A percentile compares a stretch with the other conserved stretches of the same genome.
phyloP scores from a whole-genome alignment of 345 rosid species.

The Linum usitatissimum region DNA sequence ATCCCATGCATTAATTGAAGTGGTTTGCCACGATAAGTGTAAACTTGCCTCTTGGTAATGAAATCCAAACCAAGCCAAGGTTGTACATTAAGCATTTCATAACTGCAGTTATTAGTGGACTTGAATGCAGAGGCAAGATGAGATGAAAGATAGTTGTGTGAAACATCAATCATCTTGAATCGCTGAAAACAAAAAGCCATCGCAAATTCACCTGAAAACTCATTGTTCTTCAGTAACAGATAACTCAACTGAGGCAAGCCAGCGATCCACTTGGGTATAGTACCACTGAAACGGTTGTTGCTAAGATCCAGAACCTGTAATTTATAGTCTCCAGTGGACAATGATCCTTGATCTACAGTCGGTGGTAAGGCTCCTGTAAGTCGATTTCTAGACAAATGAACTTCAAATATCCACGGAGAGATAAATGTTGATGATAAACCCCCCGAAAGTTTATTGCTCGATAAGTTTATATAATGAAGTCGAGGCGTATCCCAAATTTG shows the following conservation, averaged over 20 bases:
- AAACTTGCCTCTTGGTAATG: background rate
- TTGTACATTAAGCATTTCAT: no score
- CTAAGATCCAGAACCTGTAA: conserved; percentile 4
- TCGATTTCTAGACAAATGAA: conserved; percentile 6
- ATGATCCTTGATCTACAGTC: background rate
- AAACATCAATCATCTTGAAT: background rate
- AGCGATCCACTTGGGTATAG: conserved; percentile 16
- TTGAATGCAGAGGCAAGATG: background rate
- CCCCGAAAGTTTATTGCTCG: conserved; percentile 6
- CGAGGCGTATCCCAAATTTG: fast-evolving
- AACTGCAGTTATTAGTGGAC: background rate
- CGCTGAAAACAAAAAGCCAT: background rate
- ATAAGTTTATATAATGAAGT: conserved; percentile 4
- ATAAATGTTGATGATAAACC: background rate
- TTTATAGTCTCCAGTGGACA: background rate
- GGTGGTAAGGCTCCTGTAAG: background rate
- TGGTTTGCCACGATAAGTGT: background rate
- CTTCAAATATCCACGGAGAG: background rate
- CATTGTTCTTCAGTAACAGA: conserved; percentile 1
- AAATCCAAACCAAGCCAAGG: background rate
- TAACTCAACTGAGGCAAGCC: fast-evolving
- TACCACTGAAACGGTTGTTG: conserved; percentile 11
- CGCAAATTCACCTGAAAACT: conserved; percentile 10
- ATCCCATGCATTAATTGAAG: background rate
- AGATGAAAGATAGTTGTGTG: background rate